These are phyloP conservation scores for Basipetospora chlamydospora DNA, from an alignment of 2,329 filamentous ascomycete genomes.

Conservation along the genomic window DNA sequence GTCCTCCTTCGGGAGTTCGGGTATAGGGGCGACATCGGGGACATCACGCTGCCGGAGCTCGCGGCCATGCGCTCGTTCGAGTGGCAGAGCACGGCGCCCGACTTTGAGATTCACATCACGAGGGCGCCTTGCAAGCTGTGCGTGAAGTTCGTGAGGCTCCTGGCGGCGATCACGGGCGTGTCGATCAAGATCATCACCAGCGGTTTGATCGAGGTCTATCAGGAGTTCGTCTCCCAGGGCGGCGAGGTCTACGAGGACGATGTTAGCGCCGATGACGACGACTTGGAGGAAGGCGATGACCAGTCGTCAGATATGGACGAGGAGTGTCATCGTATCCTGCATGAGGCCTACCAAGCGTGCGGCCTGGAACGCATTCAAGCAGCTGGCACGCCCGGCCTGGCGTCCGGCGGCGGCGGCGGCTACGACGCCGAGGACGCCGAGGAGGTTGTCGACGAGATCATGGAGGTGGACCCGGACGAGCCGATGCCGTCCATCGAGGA, in stretches of 20 bases:
- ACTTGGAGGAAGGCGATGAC: too few relatives aligned
- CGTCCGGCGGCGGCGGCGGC: too few relatives aligned
- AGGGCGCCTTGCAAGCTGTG: constrained; percentile 4
- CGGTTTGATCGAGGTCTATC: neutral
- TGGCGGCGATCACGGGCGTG: constrained; percentile 3
- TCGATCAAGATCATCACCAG: neutral
- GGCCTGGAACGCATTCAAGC: too few relatives aligned
- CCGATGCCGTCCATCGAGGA: neutral
- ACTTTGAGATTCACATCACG: constrained; percentile 7
- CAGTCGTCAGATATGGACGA: too few relatives aligned
- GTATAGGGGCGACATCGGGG: neutral
- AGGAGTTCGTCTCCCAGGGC: too few relatives aligned
- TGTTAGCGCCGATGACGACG: too few relatives aligned
- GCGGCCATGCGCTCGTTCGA: too few relatives aligned
- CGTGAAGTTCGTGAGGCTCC: constrained; percentile 4
- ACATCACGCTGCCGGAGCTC: neutral
- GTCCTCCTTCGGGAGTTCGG: constrained; percentile 11
- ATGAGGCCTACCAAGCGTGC: too few relatives aligned
- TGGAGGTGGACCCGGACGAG: neutral
- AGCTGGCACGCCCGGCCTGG: too few relatives aligned
- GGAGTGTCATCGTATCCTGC: too few relatives aligned
- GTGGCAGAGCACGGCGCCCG: constrained; percentile 1
- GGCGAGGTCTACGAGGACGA: too few relatives aligned
- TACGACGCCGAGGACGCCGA: too few relatives aligned
- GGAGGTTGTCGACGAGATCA: neutral